Base-by-base conservation (phyloP, 2,329 filamentous ascomycete species). In the Fulvia fulva region DNA sequence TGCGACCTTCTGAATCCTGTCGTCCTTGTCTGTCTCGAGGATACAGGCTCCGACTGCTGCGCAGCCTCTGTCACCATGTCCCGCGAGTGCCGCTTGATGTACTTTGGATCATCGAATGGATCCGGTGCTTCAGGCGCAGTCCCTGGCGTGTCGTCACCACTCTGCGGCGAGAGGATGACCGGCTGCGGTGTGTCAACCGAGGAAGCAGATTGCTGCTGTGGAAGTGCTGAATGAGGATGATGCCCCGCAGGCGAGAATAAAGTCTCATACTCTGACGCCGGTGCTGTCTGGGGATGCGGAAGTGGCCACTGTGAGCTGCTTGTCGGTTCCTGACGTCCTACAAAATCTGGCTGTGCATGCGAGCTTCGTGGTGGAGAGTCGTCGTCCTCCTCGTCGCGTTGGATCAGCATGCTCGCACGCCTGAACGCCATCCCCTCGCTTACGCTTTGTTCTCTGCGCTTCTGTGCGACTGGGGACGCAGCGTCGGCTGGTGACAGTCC, bases 401-500 rank as follows among this genome's bases (percentile, higher is more conserved):
- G 61, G 26, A 63, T 65, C 60, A 71, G 51, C 41, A 67, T 68
- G 52, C 70, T 72, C 3, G 68, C 68, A 37, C 69, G 61, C n/a
- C 69, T 62, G 11, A 72, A 60, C 8, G 62, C 64, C 66, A 67
- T 67, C 43, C 68, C 70, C 58, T 72, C 70, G 34, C 59, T 67
- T 12, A 63, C 56, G 34, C 62, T 66, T 68, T 71, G 68, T 50
- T 68, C 64, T 21, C 68, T 59, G 23, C 60, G 45, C 55, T 64
- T 63, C 41, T 61, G 56, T 12, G 57, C 59, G 12, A 65, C 63
- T 11, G 66, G 65, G 14, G 67, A 66, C 22, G 53, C 28, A 2
- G 62, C 57, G 23, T 51, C 58, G 26, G 53, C 43, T 8, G 56
- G 55, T 12, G 58, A 57, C 22, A 57, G 56, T 28, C 56, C 58